Base-by-base conservation (phyloP, 2,329 filamentous ascomycete genomes). In the Claviceps sp. region DNA sequence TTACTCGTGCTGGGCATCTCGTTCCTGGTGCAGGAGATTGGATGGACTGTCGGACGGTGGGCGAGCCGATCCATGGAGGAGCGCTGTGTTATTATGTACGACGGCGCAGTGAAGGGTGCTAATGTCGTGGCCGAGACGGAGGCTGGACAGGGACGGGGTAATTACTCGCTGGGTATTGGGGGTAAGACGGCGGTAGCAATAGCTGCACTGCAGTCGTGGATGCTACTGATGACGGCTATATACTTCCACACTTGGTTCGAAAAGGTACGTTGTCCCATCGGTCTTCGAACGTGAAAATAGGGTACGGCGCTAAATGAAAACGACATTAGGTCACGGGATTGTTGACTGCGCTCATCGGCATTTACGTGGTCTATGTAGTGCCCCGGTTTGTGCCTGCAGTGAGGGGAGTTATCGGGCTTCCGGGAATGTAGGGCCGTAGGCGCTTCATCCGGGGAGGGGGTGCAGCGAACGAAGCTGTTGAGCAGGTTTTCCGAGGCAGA, bases 221-320 rank as follows among this genome's bases (percentile, higher is more conserved):
- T 98, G 93, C 69, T 98, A 65, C 75, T 97, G 55, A 98, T 98
- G 93, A 98, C 93, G 42, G 90, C 90, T 2, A 90, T 94, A 41
- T 98, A 91, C 75, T 98, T 98, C 63, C 93, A 98, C 68, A 98
- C 93, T 0, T 97, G 91, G 90, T 84, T 94, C 61, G 93, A 98
- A 72, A 98, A 97, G 84, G 85, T 86, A 61, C 62, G 75, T 65
- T 18, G 4, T 0, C n/a, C 4, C 2, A 22, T 5, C 24, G 1
- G 5, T 24, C 6, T 22, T 22, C 1, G 8, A 34, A 34, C 30
- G 9, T 34, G 30, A 4, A 34, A 34, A 34, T 34, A 34, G 30
- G 30, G 30, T 34, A 11, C 18, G 41, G 5, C 11, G 41, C n/a
- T 22, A 42, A 42, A 13, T 13, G 18, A 22, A 22, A 14, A 18